Base-by-base conservation (phyloP, 345 rosid species). In the Populus deltoides region DNA sequence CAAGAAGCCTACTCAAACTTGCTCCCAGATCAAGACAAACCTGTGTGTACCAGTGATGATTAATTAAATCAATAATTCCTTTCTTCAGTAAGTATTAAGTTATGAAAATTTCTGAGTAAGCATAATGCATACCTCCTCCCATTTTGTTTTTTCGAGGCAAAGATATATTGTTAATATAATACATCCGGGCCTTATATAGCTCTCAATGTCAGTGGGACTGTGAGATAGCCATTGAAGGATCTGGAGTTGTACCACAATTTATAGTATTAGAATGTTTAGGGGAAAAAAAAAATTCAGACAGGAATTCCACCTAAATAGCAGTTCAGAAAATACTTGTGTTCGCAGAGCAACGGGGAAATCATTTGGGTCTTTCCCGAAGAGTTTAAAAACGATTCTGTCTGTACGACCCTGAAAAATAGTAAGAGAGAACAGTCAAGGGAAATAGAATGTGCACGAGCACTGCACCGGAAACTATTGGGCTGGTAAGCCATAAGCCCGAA, bases 151-250 rank as follows among this genome's bases (percentile, higher is more conserved):
- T 27, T 87, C 76, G 80, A 91, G 92, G 81, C 94, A 89, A 85
- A 96, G 94, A 87, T 96, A 92, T 61, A 92, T 74, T 6, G 99
- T 93, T 75, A 96, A 81, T 80, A 96, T 80, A 38, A 96, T 86
- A 83, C 99, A 96, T 62, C 99, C 99, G 49, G 99, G 99, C 81
- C 97, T 90, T 73, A 96, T 96, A 87, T 96, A 92, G 90, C 99
- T 92, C 93, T 93, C 99, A 68, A 96, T 96, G 84, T 96, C 99
- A 68, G 94, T 87, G 35, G 99, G 99, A 87, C 95, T 96, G 82
- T 89, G 94, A 61, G 98, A 87, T 77, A 96, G 82, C 99, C 98
- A 96, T 47, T 92, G 91, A 73, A 96, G 91, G 81, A 96, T 90
- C 99, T 96, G 94, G 62, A 89, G 66, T 38, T 55, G 55, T n/a